Base-by-base conservation (phyloP, 2,329 filamentous ascomycete genomes). In the Alternaria triticimaculans region DNA sequence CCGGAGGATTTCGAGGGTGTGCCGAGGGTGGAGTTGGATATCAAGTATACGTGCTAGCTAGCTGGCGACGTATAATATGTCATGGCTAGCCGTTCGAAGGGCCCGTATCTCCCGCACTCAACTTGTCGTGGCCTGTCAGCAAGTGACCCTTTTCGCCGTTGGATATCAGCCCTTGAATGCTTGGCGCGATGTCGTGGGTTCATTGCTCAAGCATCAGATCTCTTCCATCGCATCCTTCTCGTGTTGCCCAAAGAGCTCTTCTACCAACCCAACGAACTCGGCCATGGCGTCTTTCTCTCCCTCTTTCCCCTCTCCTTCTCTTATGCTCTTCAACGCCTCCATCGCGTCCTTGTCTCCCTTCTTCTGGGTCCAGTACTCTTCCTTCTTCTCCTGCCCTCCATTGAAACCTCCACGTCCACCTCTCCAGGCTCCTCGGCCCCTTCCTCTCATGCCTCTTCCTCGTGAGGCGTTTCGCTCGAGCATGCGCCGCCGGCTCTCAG, bases 1-100 rank as follows among this genome's bases (percentile, higher is more conserved):
- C 82, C 82, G 0, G 64, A 64, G 0, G 77, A 70, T 3, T 84
- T 83, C 45, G 63, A 75, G 15, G 82, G 83, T 3, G 72, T 72
- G 37, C 81, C 82, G 5, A 74, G 61, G 37, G 77, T 84, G 10
- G 71, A 72, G 3, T 75, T 84, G 30, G 68, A 73, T 3, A 64
- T 80, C 14, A 65, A 65, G 49, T 79, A 79, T 64, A 78, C 76
- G 10, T 80, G 78, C 58, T 85, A 64, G 46, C 37, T 41, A 41
- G 37, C 49, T 23, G 21, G 21, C 21, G 21, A 23, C 5, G 21
- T 23, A 23, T 23, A 5, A 23, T 5, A 23, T 23, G 6, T 23
- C 21, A 23, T 23, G 21, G 21, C 3, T 23, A 5, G 1, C 21
- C 21, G 5, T 23, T 23, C 21, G 21, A 23, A 23, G 21, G 21